phyloP scores from a whole-genome alignment of 768 basidiomycete species.

The Tylopilus cervinicoccineus region DNA sequence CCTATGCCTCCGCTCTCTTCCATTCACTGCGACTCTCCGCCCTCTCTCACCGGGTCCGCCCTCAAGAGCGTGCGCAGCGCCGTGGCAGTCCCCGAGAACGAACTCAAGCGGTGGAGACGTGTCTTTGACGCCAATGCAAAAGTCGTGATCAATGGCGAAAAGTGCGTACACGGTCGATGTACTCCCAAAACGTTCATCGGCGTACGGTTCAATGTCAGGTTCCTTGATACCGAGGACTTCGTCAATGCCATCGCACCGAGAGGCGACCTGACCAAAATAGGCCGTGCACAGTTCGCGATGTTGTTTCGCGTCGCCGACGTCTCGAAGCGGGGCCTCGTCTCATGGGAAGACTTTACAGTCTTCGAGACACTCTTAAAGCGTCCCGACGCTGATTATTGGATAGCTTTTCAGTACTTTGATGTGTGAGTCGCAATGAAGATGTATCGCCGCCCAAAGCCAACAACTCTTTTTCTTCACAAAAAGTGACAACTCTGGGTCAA shows the following conservation, averaged over 20 bases:
- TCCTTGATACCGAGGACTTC: constrained; percentile 82
- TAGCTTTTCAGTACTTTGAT: constrained; percentile 95
- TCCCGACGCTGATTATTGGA: constrained; percentile 96
- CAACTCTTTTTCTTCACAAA: not conserved
- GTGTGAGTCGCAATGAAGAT: constrained; percentile 53
- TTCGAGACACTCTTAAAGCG: constrained; percentile 92
- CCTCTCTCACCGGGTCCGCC: constrained; percentile 49
- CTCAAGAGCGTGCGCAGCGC: constrained; percentile 64
- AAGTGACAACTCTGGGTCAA: constrained; percentile 88
- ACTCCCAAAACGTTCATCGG: constrained; percentile 14
- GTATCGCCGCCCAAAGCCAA: constrained; percentile 1
- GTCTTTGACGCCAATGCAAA: constrained; percentile 84
- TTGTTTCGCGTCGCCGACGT: constrained; percentile 88
- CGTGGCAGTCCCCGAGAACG: constrained; percentile 71
- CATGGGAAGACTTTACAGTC: constrained; percentile 94
- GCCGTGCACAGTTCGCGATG: constrained; percentile 82
- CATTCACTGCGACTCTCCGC: constrained; percentile 48
- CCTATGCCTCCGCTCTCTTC: constrained; percentile 36
- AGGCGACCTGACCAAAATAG: constrained; percentile 81
- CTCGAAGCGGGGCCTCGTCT: constrained; percentile 69
- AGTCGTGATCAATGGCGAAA: constrained; percentile 67
- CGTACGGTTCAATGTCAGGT: constrained; percentile 45
- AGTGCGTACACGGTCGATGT: constrained; percentile 47
- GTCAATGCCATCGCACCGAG: constrained; percentile 93
- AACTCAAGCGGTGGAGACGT: constrained; percentile 85